A percentile compares a stretch with the other conserved stretches of the same genome.
Conservation (phyloP, 805 yeast genomes). For the Pichia californica region DNA sequence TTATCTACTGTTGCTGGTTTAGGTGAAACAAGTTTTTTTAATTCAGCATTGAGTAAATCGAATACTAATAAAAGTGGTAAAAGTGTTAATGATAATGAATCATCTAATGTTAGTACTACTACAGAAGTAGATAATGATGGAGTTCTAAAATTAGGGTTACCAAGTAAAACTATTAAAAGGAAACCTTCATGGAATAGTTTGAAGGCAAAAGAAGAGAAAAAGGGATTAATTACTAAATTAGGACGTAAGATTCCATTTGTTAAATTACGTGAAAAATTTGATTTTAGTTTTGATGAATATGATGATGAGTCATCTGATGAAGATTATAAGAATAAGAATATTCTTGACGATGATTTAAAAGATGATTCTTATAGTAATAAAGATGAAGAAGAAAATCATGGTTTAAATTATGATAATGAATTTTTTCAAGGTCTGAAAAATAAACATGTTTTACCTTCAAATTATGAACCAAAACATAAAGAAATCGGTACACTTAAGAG, state of each 20-base stretch:
- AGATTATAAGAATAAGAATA: neutral
- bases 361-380: neutral
- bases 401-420: neutral
- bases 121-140: neutral
- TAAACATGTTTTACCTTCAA: neutral
- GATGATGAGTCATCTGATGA: neutral
- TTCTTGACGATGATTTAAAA: neutral
- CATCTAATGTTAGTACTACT: neutral
- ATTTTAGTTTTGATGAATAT: neutral
- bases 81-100: neutral
- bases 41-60: slow-evolving; percentile 1
- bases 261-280: neutral
- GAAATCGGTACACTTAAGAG: slow-evolving; percentile 2
- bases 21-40: slow-evolving; percentile 35
- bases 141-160: neutral
- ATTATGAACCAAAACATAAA: neutral
- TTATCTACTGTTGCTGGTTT: slow-evolving; percentile 33
- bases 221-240: neutral
- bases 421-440: neutral
- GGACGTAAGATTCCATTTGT: neutral
- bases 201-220: neutral
- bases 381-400: slow-evolving; percentile 7
- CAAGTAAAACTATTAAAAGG: neutral
- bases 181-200: slow-evolving; percentile 1
- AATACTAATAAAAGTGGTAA: neutral